Conservation (phyloP, 768 basidiomycete species). For the Kwoniella newhampshirensis region DNA sequence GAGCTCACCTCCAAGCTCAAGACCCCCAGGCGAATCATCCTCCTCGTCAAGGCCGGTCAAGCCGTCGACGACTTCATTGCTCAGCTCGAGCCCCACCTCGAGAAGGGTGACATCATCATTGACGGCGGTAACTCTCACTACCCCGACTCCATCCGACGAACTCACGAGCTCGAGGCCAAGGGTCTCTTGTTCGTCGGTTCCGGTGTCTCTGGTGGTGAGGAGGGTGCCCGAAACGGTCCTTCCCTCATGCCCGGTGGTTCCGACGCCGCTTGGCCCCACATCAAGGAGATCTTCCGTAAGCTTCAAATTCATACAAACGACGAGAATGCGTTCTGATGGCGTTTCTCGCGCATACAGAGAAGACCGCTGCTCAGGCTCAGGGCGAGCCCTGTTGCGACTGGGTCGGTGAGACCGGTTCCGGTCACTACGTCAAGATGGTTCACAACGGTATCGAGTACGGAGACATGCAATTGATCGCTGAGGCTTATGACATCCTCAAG, state of each 20-base stretch:
- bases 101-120: constrained; percentile 96
- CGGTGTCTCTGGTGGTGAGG: constrained; percentile 98
- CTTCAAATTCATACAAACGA: background rate
- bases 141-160: constrained; percentile 94
- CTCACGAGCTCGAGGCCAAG: constrained; percentile 87
- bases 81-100: constrained; percentile 83
- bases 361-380: constrained; percentile 88
- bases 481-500: constrained; percentile 94
- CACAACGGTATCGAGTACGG: constrained; percentile 98
- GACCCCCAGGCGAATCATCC: constrained; percentile 91
- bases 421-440: constrained; percentile 99
- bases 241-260: constrained; percentile 99
- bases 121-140: constrained; percentile 99
- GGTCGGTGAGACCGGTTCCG: constrained; percentile 86
- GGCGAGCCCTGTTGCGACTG: constrained; percentile 99
- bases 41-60: constrained; percentile 95
- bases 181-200: constrained; percentile 96
- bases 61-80: constrained; percentile 94
- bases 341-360: constrained; percentile 56
- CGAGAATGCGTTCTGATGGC: too few species aligned
- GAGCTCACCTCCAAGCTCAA: constrained; percentile 92
- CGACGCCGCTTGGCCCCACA: constrained; percentile 86
- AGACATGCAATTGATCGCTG: constrained; percentile 99
- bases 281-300: constrained; percentile 90
- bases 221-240: constrained; percentile 94